These are phyloP conservation scores for Claviceps sp. DNA, from an alignment of 2,329 filamentous ascomycete species.

Conservation along the genomic window DNA sequence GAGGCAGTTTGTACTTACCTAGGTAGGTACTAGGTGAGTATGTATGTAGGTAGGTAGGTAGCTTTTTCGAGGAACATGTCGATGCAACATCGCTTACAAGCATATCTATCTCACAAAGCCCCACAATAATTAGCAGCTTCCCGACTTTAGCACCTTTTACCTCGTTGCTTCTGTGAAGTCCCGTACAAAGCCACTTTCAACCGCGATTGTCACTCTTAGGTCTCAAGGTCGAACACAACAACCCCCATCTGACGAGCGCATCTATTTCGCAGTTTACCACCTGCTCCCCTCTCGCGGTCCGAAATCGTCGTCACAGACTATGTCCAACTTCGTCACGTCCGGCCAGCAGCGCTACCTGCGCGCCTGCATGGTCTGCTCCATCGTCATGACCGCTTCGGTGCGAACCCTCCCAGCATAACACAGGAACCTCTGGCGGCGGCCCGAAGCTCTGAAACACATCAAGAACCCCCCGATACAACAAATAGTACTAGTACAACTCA, in stretches of 20 bases:
- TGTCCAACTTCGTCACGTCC: constrained; percentile 52
- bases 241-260: too few relatives aligned
- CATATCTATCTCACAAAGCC: not conserved
- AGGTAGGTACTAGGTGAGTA: too few relatives aligned
- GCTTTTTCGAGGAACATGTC: not conserved
- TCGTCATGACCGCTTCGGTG: constrained; percentile 73
- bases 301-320: not conserved
- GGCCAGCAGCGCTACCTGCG: constrained; percentile 74
- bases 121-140: too few relatives aligned
- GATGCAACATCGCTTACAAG: constrained; percentile 6
- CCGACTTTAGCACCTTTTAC: too few relatives aligned
- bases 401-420: constrained; percentile 11
- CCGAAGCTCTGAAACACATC: too few relatives aligned
- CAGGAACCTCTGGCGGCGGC: too few relatives aligned
- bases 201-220: too few relatives aligned
- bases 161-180: too few relatives aligned
- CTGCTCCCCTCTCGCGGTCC: not conserved
- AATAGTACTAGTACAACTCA: not conserved
- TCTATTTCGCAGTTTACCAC: not conserved
- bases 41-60: too few relatives aligned
- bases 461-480: too few relatives aligned
- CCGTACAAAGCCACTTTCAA: too few relatives aligned
- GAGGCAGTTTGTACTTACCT: too few relatives aligned
- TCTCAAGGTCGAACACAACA: not conserved
- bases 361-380: constrained; percentile 97